Base-by-base conservation (phyloP, 2,329 filamentous ascomycete species). In the Apiospora pterosperma region DNA sequence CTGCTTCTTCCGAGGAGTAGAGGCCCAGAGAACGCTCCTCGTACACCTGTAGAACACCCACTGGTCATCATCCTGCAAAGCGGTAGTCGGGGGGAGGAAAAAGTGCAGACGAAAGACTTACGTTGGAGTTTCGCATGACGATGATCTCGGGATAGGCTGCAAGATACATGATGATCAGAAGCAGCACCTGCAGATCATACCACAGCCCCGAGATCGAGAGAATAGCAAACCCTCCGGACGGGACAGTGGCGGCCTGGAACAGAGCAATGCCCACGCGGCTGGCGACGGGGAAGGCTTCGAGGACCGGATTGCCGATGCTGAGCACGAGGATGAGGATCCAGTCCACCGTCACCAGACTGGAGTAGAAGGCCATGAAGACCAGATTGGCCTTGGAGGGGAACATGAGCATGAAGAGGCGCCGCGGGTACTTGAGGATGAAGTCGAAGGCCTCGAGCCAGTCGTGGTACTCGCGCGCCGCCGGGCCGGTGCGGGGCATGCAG, bases 311-410 rank as follows among this genome's bases (percentile, higher is more conserved):
- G 1, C 85, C 85, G 48, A 90, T 80, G 59, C 90, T 89, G 3
- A 92, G 78, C 3, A 91, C 76, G 72, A 90, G 87, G 67, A 91
- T 91, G 0, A 83, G 83, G 0, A 84, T 79, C 89, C 88, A 91
- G 68, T 90, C 87, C 21, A 87, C 81, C 0, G 83, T 81, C 64
- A 90, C 90, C 19, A 90, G 82, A 14, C 83, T 69, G 4, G 89
- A 72, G 7, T 91, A 80, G 66, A 89, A 87, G 59, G 83, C 84
- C 11, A 90, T 75, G 0, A 92, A 80, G 80, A 88, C 90, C 85
- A 88, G 90, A 0, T 89, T 91, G 61, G 86, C 84, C 0, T 83
- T 80, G 3, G 82, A 80, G 0, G 89, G 88, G 68, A 92, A 92
- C 1, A 92, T 77, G 25, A 87, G 85, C 0, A 87, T 87, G 66